Conservation (phyloP, 768 basidiomycete species). For the Tylopilus cervinicoccineus region DNA sequence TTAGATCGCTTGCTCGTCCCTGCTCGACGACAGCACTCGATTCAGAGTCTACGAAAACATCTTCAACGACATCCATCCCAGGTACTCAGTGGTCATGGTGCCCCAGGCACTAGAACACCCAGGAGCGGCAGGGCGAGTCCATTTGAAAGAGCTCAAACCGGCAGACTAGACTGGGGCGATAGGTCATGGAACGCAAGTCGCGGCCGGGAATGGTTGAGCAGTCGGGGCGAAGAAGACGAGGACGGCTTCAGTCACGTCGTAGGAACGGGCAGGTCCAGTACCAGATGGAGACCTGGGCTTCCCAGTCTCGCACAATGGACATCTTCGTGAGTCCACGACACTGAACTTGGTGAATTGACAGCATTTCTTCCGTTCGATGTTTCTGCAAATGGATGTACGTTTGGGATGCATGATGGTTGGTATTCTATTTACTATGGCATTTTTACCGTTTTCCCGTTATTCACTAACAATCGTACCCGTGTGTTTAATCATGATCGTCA, state of each 20-base stretch:
- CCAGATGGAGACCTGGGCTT: slow-evolving; percentile 31
- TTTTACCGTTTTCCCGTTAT: slow-evolving; percentile 4
- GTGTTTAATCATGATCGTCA: slow-evolving; percentile 17
- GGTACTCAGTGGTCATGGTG: slow-evolving; percentile 10
- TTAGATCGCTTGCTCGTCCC: slow-evolving; percentile 66
- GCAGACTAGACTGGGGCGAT: slow-evolving; percentile 16
- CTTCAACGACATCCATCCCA: slow-evolving; percentile 33
- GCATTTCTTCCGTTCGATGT: slow-evolving; percentile 1
- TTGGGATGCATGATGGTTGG: slow-evolving; percentile 7
- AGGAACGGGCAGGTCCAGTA: slow-evolving; percentile 12
- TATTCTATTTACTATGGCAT: slow-evolving; percentile 4
- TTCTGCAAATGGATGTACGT: slow-evolving; percentile 14
- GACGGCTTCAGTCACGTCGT: slow-evolving; percentile 25
- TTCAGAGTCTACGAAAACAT: slow-evolving; percentile 66
- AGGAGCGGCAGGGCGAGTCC: slow-evolving; percentile 17
- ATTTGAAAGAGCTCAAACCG: slow-evolving; percentile 6
- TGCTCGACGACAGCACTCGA: slow-evolving; percentile 69
- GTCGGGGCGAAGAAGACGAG: slow-evolving; percentile 27
- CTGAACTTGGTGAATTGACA: not conserved
- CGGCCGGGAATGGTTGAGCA: slow-evolving; percentile 25
- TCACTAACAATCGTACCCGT: slow-evolving; percentile 9
- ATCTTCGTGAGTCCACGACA: slow-evolving; percentile 16
- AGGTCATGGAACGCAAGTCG: slow-evolving; percentile 20
- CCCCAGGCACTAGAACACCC: slow-evolving; percentile 12
- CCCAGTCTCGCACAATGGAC: slow-evolving; percentile 33